Evolutionary conservation across 2,329 filamentous ascomycete genomes (phyloP), one percentile per base, ranked within the genome.

Genomic region (Alternaria ethzedia): DNA sequence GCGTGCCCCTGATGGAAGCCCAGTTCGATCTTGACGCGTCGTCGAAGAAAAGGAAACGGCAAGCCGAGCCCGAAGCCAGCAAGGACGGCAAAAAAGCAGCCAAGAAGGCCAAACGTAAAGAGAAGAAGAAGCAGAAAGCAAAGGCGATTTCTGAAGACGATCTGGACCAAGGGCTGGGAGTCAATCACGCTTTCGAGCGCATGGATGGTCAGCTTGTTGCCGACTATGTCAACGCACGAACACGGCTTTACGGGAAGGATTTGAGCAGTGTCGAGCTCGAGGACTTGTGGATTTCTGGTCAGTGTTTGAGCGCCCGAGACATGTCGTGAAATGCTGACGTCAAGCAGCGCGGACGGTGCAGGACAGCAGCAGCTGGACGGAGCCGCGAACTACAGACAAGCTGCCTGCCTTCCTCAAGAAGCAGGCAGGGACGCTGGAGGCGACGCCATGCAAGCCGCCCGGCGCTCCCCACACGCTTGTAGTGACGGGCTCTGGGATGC

Each of bases 141-240:
- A 83, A 86, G 61, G 89, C 93, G 75, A 85, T 88, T 46, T 88
- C 93, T 72, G 87, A 90, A 32, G 90, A 83, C 50, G 80, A 83
- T 20, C 62, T 85, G 60, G 82, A 85, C 64, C 75, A 79, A 64
- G 77, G 82, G 70, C 68, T 80, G 36, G 80, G 91, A 7, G 83
- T 97, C 69, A 97, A 97, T 81, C 89, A 88, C 68, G 88, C 91
- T 4, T 92, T 97, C 77, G 88, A 89, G 47, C 88, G 89, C 64
- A 94, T 97, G 90, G 93, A 97, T 79, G 90, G 88, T 64, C 88
- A 90, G 69, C 85, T 97, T 45, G 83, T 97, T 50, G 92, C 94
- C 2, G 95, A 97, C 78, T 90, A 97, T 78, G 85, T 97, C 65
- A 91, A 91, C 7, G 90, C 96, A 75, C 88, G 91, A 75, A 90